Percentiles rank a stretch among this genome's conserved stretches.
Evolutionary conservation across 164 flowering plant genomes (phyloP).

Genomic region (Vitis riparia): DNA sequence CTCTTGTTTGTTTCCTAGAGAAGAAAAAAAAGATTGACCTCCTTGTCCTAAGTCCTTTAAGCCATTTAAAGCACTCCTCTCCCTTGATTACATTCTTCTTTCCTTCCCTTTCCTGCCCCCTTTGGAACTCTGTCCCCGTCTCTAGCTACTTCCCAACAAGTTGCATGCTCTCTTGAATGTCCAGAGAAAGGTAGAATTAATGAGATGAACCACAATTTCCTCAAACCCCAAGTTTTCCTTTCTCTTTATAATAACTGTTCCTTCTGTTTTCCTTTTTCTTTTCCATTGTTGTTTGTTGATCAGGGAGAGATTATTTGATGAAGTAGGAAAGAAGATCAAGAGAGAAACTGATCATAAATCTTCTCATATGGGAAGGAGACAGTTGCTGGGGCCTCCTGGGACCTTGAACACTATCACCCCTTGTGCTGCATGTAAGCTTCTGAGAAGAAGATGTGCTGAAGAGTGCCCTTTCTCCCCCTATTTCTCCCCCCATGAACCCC

Average conservation of each 20-base stretch:
- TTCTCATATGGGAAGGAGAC: constrained; percentile 32
- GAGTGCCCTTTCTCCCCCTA: constrained; percentile 50
- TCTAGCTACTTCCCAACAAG: constrained; percentile 3
- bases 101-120: neutral
- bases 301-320: constrained; percentile 36
- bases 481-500: constrained; percentile 45
- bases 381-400: constrained; percentile 17
- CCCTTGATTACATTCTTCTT: neutral
- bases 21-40: constrained; percentile 20
- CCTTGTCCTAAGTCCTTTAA: constrained; percentile 21
- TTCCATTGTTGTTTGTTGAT: neutral
- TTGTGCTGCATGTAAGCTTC: constrained; percentile 46
- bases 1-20: constrained; percentile 10
- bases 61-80: constrained; percentile 30
- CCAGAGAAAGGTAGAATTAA: constrained; percentile 34
- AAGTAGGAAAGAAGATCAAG: constrained; percentile 34
- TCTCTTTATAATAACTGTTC: neutral
- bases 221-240: neutral
- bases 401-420: constrained; percentile 41
- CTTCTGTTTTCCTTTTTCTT: neutral
- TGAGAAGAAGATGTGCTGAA: constrained; percentile 43
- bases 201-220: neutral
- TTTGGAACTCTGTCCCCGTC: neutral
- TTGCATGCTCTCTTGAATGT: constrained; percentile 35
- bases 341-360: constrained; percentile 15